These are phyloP conservation scores for Pseudocercospora crystallina DNA, from an alignment of 2,329 filamentous ascomycete species.

Conservation along the genomic window DNA sequence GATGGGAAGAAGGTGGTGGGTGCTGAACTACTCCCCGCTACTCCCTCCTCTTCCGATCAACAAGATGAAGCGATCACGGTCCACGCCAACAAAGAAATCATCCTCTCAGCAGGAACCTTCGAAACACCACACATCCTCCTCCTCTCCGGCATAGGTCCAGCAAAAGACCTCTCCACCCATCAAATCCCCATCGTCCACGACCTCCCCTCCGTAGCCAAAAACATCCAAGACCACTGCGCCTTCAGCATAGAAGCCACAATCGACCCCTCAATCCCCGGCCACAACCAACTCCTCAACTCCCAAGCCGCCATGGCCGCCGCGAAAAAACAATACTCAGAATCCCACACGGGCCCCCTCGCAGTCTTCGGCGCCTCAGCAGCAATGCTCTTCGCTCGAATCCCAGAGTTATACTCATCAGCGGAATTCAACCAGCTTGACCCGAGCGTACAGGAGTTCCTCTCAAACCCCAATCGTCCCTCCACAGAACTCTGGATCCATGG, in stretches of 20 bases:
- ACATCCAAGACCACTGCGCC: conserved; percentile 62
- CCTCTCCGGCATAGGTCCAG: conserved; percentile 62
- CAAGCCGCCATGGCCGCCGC: conserved; percentile 4
- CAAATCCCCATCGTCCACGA: conserved; percentile 57
- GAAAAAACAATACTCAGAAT: conserved; percentile 1
- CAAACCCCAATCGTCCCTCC: conserved; percentile 1
- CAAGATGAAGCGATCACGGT: not conserved
- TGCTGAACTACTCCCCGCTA: conserved; percentile 5
- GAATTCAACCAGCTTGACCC: not conserved
- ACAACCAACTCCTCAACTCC: conserved; percentile 9
- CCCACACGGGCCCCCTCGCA: conserved; percentile 5
- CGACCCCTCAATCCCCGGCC: conserved; percentile 2
- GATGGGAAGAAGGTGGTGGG: conserved; percentile 9
- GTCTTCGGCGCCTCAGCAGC: conserved; percentile 8
- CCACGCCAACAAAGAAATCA: conserved; percentile 40
- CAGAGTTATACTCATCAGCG: not conserved
- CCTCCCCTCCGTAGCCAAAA: conserved; percentile 62
- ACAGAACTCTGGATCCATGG: conserved; percentile 13
- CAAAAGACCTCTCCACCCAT: conserved; percentile 51
- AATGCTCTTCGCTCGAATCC: conserved; percentile 8
- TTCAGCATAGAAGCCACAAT: conserved; percentile 11
- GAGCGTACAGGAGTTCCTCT: conserved; percentile 2
- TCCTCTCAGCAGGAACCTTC: conserved; percentile 55
- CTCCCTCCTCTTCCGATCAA: no score
- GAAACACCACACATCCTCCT: conserved; percentile 65